Base-by-base conservation (phyloP, 495 filamentous ascomycete species). In the Annulohypoxylon maeteangense region DNA sequence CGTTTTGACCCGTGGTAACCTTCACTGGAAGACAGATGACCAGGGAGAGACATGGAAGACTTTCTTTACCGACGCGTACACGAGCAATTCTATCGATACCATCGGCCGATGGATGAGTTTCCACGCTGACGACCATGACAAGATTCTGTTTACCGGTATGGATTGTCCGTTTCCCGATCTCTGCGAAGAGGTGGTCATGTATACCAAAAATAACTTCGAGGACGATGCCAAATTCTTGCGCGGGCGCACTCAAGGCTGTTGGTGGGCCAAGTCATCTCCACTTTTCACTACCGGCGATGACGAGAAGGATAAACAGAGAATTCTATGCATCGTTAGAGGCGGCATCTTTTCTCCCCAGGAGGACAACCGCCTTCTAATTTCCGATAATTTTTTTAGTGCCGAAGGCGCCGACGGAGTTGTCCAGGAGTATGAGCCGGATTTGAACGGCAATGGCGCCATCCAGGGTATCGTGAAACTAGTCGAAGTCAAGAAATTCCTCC, bases 201-300 rank as follows among this genome's bases (percentile, higher is more conserved):
- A 97, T 74, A 98, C 95, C 1, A 89, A 82, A 14, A 88, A 99
- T 78, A 92, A 91, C 55, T 99, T 99, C 81, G 79, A 90, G 44
- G 86, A 84, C 7, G 75, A 83, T 38, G 84, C 87, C 31, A 84
- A 90, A 60, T 70, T 82, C 16, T 82, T 98, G 66, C 85, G 88
- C 27, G 82, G 85, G 29, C 83, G 86, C 47, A 90, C 91, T 2
- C 82, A 86, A 34, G 87, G 89, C 58, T 99, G 95, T 78, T 86
- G 89, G 65, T 99, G 93, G 90, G 95, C 95, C 10, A 90, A 90
- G 59, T 87, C 88, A 11, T 89, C 90, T 18, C 85, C 89, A 6
- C 77, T 88, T 44, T 97, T 98, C 77, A 87, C 84, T n/a, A 87
- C 87, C 2, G 87, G 88, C 63, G 79, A 89, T 45, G 76, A 82